phyloP scores from a whole-genome alignment of 2,329 filamentous ascomycete genomes.

The Cadophora sp. region DNA sequence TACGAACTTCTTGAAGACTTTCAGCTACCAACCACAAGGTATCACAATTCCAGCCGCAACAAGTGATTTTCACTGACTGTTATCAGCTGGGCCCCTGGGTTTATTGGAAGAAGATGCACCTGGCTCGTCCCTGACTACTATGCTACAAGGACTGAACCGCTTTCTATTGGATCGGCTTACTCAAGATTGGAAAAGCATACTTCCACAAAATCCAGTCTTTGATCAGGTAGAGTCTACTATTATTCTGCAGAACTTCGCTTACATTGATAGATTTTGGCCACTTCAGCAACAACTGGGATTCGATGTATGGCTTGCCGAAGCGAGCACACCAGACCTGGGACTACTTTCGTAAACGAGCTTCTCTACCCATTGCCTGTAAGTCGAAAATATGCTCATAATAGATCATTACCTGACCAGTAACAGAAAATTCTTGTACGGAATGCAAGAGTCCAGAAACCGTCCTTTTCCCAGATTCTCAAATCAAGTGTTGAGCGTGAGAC shows the following conservation, averaged over 20 bases:
- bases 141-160: constrained; percentile 85
- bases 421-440: constrained; percentile 58
- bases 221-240: constrained; percentile 63
- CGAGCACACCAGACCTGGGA: constrained; percentile 81
- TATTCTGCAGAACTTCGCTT: constrained; percentile 21
- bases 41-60: constrained; percentile 33
- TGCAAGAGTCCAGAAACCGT: constrained; percentile 61
- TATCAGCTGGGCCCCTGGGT: constrained; percentile 71
- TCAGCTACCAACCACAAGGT: constrained; percentile 83
- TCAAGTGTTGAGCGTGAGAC: constrained; percentile 89
- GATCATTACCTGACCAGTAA: constrained; percentile 28
- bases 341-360: constrained; percentile 84
- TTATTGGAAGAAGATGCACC: constrained; percentile 85
- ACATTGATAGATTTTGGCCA: constrained; percentile 64
- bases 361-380: constrained; percentile 68
- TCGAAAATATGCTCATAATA: not conserved
- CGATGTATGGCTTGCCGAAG: constrained; percentile 86
- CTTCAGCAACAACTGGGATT: constrained; percentile 75
- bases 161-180: constrained; percentile 86
- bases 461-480: constrained; percentile 92
- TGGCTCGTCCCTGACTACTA: constrained; percentile 74
- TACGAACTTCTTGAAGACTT: constrained; percentile 89
- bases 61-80: constrained; percentile 32
- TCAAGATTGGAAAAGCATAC: constrained; percentile 75
- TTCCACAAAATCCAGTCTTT: constrained; percentile 66